A percentile compares a stretch with the other conserved stretches of the same genome.
phyloP scores from a whole-genome alignment of 345 rosid genomes.

The Syzygium jambos region DNA sequence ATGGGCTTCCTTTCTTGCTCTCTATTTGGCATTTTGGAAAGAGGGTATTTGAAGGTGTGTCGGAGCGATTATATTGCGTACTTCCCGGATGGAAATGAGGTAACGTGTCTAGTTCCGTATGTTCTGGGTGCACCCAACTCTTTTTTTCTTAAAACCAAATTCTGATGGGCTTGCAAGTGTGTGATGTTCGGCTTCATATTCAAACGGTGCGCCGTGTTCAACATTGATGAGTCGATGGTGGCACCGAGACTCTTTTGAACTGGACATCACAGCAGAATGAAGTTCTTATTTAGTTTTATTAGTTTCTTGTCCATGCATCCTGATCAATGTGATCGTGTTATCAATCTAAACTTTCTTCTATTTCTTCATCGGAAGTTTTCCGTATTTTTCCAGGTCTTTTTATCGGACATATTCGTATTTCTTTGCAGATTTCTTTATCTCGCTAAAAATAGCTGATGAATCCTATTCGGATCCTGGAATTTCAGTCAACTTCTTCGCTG shows the following conservation, averaged over 20 bases:
- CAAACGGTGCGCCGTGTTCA: background rate
- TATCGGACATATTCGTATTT: background rate
- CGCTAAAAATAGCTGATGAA: constrained; percentile 47
- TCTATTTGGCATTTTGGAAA: background rate
- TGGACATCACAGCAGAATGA: background rate
- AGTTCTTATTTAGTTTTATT: background rate
- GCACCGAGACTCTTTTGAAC: background rate
- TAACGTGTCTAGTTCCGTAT: background rate
- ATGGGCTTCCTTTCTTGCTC: background rate
- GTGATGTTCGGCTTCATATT: background rate
- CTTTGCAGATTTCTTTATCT: constrained; percentile 46
- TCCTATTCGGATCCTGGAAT: constrained; percentile 35
- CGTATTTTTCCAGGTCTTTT: background rate
- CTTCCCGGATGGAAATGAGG: background rate
- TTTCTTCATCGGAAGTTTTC: background rate
- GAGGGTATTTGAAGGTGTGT: background rate
- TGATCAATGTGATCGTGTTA: background rate
- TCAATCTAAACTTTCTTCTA: background rate
- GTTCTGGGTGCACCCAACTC: background rate
- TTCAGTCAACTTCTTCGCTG: constrained; percentile 32
- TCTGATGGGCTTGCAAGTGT: background rate
- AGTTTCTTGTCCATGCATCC: background rate
- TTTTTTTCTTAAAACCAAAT: background rate
- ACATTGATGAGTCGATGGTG: background rate
- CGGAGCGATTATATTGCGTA: background rate